Conservation (phyloP, 2,329 filamentous ascomycete genomes). For the Macrophomina pseudophaseolina region DNA sequence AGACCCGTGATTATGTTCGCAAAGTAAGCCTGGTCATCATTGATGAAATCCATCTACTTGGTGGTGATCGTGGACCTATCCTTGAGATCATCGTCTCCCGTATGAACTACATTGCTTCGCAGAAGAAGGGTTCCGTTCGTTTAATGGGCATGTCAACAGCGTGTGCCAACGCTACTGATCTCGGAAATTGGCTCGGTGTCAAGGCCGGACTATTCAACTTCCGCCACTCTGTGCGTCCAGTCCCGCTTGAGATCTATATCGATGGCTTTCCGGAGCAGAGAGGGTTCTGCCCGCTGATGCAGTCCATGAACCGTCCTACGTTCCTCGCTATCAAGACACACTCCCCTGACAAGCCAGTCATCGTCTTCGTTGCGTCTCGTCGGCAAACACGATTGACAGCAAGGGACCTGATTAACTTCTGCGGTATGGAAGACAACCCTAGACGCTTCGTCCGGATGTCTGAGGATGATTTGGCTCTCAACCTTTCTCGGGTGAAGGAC, state of each 20-base stretch:
- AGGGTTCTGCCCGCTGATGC: constrained; percentile 97
- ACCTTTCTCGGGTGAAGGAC: constrained; percentile 90
- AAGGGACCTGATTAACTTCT: constrained; percentile 95
- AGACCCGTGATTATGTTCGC: constrained; percentile 93
- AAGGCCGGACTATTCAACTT: constrained; percentile 97
- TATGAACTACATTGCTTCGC: constrained; percentile 99
- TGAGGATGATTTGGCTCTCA: constrained; percentile 88
- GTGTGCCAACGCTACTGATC: constrained; percentile 91
- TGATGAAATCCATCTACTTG: constrained; percentile 97
- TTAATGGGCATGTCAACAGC: constrained; percentile 99
- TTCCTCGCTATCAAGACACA: constrained; percentile 97
- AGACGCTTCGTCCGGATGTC: constrained; percentile 91
- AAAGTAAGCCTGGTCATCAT: constrained; percentile 97
- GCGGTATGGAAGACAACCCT: constrained; percentile 97
- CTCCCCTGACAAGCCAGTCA: constrained; percentile 94
- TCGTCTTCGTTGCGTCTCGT: constrained; percentile 96
- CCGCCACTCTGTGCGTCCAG: constrained; percentile 92
- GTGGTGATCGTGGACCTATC: constrained; percentile 94
- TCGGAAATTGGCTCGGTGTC: constrained; percentile 96
- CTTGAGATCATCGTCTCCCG: constrained; percentile 90
- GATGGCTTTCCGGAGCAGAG: constrained; percentile 95
- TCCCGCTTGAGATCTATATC: constrained; percentile 94
- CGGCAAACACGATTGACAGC: constrained; percentile 93
- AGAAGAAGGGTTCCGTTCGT: constrained; percentile 86
- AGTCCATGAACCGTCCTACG: constrained; percentile 97